Conservation (phyloP, 371 early-diverging fungal genomes). For the Apophysomyces ossiformis region DNA sequence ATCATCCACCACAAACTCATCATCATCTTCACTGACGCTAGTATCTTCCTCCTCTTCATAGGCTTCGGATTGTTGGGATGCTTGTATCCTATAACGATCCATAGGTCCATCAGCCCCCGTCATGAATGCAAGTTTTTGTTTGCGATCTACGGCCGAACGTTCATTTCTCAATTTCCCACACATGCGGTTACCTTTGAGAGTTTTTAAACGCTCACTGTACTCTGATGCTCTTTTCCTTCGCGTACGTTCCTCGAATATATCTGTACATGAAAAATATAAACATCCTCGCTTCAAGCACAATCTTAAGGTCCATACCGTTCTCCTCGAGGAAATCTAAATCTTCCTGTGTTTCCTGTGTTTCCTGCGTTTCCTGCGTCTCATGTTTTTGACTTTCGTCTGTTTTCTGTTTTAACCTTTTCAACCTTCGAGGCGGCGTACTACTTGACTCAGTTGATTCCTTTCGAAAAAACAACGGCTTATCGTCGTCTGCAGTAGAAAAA, state of each 20-base stretch:
- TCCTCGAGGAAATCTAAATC: slow-evolving; percentile 26
- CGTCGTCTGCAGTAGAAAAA: neutral
- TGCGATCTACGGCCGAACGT: slow-evolving; percentile 14
- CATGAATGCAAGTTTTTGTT: slow-evolving; percentile 9
- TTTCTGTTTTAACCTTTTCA: too few relatives aligned
- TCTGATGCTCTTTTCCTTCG: slow-evolving; percentile 21
- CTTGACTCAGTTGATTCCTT: neutral
- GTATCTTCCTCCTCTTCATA: slow-evolving; percentile 15
- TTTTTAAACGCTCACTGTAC: slow-evolving; percentile 17
- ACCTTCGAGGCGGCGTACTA: too few relatives aligned
- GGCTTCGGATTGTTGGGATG: slow-evolving; percentile 1
- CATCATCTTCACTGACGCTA: slow-evolving; percentile 8
- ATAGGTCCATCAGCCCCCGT: slow-evolving; percentile 23
- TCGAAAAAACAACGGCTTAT: neutral
- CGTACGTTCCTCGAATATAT: slow-evolving; percentile 21
- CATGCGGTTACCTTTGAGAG: slow-evolving; percentile 15
- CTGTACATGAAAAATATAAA: slow-evolving; percentile 9
- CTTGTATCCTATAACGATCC: slow-evolving; percentile 15
- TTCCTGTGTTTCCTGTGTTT: slow-evolving; percentile 6
- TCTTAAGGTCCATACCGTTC: slow-evolving; percentile 17
- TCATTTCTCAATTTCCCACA: neutral
- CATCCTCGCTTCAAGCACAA: neutral
- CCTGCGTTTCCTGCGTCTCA: neutral
- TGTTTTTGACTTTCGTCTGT: too few relatives aligned
- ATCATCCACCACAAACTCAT: slow-evolving; percentile 26